phyloP scores from a whole-genome alignment of 2,329 filamentous ascomycete genomes.

The Trichoderma arundinaceum region DNA sequence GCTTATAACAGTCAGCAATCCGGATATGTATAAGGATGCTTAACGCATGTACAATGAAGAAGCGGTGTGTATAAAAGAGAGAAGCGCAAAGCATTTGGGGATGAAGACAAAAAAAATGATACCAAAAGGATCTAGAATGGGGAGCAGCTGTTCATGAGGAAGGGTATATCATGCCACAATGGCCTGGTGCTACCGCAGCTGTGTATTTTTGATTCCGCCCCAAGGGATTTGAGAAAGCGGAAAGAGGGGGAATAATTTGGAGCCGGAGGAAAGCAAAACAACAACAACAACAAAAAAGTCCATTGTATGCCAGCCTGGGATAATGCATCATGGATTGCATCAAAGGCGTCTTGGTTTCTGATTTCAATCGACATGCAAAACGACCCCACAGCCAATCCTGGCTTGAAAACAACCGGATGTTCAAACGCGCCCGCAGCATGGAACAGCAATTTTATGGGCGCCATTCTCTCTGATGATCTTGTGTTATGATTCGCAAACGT shows the following conservation, averaged over 20 bases:
- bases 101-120: conserved; percentile 1
- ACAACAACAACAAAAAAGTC: not conserved
- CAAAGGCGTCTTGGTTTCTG: conserved; percentile 4
- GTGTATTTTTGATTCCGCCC: not conserved
- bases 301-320: not conserved
- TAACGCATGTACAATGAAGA: conserved; percentile 16
- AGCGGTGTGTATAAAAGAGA: conserved; percentile 2
- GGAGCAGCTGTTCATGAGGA: not conserved
- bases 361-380: conserved; percentile 14
- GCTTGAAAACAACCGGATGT: not conserved
- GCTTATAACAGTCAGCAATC: conserved; percentile 1
- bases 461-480: conserved; percentile 7
- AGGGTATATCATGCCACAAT: conserved; percentile 9
- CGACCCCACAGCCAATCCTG: not conserved
- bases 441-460: not conserved
- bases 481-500: conserved; percentile 12
- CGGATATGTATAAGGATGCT: not conserved
- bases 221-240: not conserved
- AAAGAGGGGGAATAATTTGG: conserved; percentile 9
- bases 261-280: not conserved
- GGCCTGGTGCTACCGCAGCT: not conserved
- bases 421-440: not conserved
- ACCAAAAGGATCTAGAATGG: conserved; percentile 18
- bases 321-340: conserved; percentile 14
- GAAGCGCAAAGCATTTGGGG: not conserved